These are phyloP conservation scores for Penicillium olsonii DNA, from an alignment of 2,329 filamentous ascomycete species.

Conservation along the genomic window DNA sequence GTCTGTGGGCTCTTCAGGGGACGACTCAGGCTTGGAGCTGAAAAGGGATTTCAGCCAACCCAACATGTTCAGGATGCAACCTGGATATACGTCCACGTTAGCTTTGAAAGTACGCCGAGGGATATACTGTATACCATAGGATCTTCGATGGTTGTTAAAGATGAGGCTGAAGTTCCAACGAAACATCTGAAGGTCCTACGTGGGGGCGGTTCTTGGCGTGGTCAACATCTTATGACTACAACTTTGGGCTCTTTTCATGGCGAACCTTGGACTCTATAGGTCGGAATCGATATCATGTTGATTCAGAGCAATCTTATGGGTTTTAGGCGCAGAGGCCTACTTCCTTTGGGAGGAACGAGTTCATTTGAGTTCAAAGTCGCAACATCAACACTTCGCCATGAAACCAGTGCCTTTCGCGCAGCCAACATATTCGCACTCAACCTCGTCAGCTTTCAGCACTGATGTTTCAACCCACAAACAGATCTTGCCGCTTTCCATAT, in stretches of 20 bases:
- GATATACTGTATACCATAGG: background rate
- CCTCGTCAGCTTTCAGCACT: constrained; percentile 12
- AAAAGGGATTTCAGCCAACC: background rate
- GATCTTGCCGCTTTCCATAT: constrained; percentile 6
- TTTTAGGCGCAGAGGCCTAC: too few relatives aligned
- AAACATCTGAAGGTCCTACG: background rate
- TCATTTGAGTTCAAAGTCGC: too few relatives aligned
- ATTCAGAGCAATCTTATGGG: too few relatives aligned
- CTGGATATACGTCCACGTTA: too few relatives aligned
- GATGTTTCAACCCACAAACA: constrained; percentile 20
- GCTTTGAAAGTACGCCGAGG: background rate
- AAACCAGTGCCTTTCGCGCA: constrained; percentile 19
- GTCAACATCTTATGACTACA: too few relatives aligned
- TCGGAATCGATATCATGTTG: too few relatives aligned
- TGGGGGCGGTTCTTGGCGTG: background rate
- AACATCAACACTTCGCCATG: background rate
- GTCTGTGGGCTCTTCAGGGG: background rate
- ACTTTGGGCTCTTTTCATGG: too few relatives aligned
- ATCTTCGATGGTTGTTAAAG: background rate
- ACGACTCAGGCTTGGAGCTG: background rate
- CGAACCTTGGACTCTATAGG: too few relatives aligned
- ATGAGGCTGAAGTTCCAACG: background rate
- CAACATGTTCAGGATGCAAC: background rate
- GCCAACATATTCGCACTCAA: constrained; percentile 23
- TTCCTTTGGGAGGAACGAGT: too few relatives aligned